Evolutionary conservation across 805 yeast genomes (phyloP), one percentile per base, ranked within the genome.

Genomic region (Lachancea cidri): DNA sequence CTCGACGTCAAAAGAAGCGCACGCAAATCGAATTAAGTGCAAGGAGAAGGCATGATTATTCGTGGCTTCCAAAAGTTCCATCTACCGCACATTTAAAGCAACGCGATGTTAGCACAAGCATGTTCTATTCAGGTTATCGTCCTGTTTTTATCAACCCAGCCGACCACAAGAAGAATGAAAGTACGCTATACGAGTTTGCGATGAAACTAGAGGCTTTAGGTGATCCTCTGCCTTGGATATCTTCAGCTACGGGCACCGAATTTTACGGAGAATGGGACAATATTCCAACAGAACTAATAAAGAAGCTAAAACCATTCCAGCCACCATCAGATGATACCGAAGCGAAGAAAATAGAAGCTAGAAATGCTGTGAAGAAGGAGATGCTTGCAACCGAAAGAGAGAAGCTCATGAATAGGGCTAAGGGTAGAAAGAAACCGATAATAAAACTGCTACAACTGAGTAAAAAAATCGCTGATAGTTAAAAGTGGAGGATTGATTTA

Each of bases 161-260:
- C 13, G 44, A 43, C 29, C 35, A 33, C 22, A 43, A 35, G 19
- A 42, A 43, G 41, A 30, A 45, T 44, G 58, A 54, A 25, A 33
- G 51, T 39, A 35, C 52, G 34, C 36, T 64, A 35, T 52, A 55
- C 42, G 54, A 57, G 42, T 42, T 55, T 53, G 52, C 60, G 31
- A 48, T 66, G 68, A 47, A 52, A 42, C 31, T 52, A 41, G 60
- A 57, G 35, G 55, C 54, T 29, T 47, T 41, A 15, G 49, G 46
- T 38, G 59, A 49, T 44, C 59, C 49, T 38, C 53, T 63, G 1
- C 56, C 61, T 5, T 65, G 69, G 69, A 50, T 54, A 16, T 54
- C 56, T 39, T 62, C 68, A 9, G 67, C 68, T 1, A 55, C 67
- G 1, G 68, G 69, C 0, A 38, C 58, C 9, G 67, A 65, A 41